phyloP scores from a whole-genome alignment of 352 stramenopile species.

The Elongisporangium undulatum region DNA sequence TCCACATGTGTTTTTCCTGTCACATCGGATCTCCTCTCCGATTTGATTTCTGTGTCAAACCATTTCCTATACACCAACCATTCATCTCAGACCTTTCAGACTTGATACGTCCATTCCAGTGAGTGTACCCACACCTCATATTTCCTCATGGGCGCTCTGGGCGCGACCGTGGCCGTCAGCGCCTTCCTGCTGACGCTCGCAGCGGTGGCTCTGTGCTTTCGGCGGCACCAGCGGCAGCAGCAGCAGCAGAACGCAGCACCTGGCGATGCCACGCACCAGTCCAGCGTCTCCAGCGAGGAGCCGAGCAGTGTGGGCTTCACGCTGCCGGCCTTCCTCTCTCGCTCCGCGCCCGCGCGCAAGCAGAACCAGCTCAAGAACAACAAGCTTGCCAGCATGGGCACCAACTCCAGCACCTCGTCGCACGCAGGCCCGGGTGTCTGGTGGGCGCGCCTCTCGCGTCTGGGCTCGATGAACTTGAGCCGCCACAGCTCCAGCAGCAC shows the following conservation, averaged over 20 bases:
- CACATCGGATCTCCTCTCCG: neutral
- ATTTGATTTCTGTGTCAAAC: neutral
- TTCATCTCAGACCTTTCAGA: neutral
- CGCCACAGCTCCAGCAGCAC: neutral
- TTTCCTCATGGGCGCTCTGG: neutral
- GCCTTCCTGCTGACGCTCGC: neutral
- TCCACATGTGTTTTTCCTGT: neutral
- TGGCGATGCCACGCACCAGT: neutral
- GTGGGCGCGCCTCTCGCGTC: neutral
- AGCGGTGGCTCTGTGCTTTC: neutral
- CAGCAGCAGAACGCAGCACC: neutral
- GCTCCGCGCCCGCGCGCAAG: neutral
- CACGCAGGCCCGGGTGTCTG: neutral
- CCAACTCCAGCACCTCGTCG: neutral
- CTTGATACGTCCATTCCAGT: neutral
- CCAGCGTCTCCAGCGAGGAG: neutral
- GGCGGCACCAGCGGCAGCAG: neutral
- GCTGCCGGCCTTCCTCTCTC: neutral
- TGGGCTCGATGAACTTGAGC: neutral
- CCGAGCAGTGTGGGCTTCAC: neutral
- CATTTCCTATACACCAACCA: neutral
- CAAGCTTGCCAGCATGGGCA: neutral
- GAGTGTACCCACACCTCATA: neutral
- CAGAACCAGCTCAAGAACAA: neutral
- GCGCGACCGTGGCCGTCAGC: neutral